Base-by-base conservation (phyloP, 2,329 filamentous ascomycete species). In the Nigrospora osmanthi region DNA sequence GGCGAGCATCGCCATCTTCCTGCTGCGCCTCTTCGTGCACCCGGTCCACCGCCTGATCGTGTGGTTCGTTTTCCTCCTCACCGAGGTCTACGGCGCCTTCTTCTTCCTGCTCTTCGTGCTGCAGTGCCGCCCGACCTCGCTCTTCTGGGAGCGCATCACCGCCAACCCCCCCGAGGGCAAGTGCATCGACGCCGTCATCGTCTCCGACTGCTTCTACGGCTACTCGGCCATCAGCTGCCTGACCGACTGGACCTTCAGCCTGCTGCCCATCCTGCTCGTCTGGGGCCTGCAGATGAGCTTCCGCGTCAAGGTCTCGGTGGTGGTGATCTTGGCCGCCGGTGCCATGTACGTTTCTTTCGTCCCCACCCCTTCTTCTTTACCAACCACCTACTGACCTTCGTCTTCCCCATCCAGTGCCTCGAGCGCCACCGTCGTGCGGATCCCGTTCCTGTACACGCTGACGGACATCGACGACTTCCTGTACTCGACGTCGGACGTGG, bases 371-470 rank as follows among this genome's bases (percentile, higher is more conserved):
- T 35, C 17, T 38, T 15, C 47, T 43, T 35, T 36, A n/a, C 13
- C 37, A 6, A n/a, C 16, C 16, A 35, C 34, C 14, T 11, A 16
- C 44, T 45, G 38, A 38, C 30, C 13, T 10, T 14, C 6, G 14
- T 14, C 16, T 13, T 31, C 7, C 5, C 3, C 23, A n/a, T 17
- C n/a, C 40, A 58, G 65, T 53, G 65, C 64, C n/a, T 68, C 64
- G 4, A 60, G 61, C 28, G 69, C 68, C 5, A 70, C 69, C 4
- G 64, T 72, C 35, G 60, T 72, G 11, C 62, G 69, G 2, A 66
- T 70, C 40, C 59, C 66, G 1, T 72, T 69, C 49, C 62, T 71
- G 23, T 52, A 60, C 31, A 49, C 57, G 5, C 52, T 72, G 13
- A 58, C 58, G 32, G 51, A 62, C 6, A 61, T 62, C 19, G 49